Base-by-base conservation (phyloP, 2,329 filamentous ascomycete genomes). In the Leptodontidium sp. region DNA sequence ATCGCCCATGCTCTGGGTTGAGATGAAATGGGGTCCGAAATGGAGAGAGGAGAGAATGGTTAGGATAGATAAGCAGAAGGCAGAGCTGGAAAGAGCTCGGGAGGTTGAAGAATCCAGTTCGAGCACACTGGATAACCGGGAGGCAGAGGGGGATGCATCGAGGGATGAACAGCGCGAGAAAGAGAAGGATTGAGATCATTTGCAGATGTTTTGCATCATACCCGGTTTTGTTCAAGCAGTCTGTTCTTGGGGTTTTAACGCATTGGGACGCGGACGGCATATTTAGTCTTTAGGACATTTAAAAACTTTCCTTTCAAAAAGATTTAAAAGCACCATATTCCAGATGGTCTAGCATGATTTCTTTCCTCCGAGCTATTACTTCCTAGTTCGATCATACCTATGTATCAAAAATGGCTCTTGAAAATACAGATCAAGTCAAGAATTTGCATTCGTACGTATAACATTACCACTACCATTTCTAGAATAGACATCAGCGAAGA, bases 21-120 rank as follows among this genome's bases (percentile, higher is more conserved):
- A 88, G 63, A 80, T 84, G 57, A 85, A 80, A 43, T 80, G 80
- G 67, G 86, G 85, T 0, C 82, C 84, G 1, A 75, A 70, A 21
- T 87, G 84, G 83, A 84, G 88, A 53, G 83, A 83, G n/a, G 81
- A 83, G 61, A 85, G 84, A 72, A 76, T 81, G 45, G 80, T 82
- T 63, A 82, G 78, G 75, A 79, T 81, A 70, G 77, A 78, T 5
- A 76, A 78, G 57, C 75, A 76, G 68, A 74, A 77, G 40, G 76
- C 76, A 26, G 71, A 75, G 17, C 17, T 45, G 49, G 75, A 77
- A 50, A 79, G 76, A 45, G 29, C 21, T 52, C 65, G 69, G 40
- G 66, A 62, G 26, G 35, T 26, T 5, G 63, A 53, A 65, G 58
- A 40, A 8, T 57, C 38, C 6, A 65, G 45, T 47, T 8, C 53